phyloP scores from a whole-genome alignment of 2,329 filamentous ascomycete genomes.

The Talaromyces atroroseus region DNA sequence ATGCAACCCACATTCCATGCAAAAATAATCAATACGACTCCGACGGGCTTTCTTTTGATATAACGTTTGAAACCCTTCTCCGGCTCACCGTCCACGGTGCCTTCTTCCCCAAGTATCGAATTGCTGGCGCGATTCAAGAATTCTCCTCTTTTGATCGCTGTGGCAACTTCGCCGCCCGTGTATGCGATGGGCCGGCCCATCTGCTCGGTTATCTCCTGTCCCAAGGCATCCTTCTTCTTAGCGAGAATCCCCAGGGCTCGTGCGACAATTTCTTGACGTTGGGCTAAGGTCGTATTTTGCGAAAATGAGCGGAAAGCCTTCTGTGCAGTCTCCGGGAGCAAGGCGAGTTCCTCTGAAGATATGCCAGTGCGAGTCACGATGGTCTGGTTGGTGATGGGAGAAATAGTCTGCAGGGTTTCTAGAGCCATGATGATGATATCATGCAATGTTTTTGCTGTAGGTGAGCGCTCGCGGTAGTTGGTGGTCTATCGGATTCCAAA shows the following conservation, averaged over 20 bases:
- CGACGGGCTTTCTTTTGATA: slow-evolving; percentile 81
- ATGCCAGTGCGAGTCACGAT: slow-evolving; percentile 74
- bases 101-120: slow-evolving; percentile 64
- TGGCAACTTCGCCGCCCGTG: slow-evolving; percentile 74
- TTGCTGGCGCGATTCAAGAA: slow-evolving; percentile 80
- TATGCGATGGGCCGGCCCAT: slow-evolving; percentile 93
- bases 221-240: slow-evolving; percentile 71
- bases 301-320: slow-evolving; percentile 72
- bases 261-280: slow-evolving; percentile 74
- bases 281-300: slow-evolving; percentile 67
- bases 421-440: slow-evolving; percentile 40
- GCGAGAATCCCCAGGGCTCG: slow-evolving; percentile 68
- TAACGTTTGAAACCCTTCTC: slow-evolving; percentile 88
- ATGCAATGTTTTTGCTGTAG: neutral
- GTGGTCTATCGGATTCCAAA: neutral
- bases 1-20: slow-evolving; percentile 78
- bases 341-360: slow-evolving; percentile 62
- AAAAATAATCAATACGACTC: slow-evolving; percentile 83
- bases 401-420: slow-evolving; percentile 70
- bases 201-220: slow-evolving; percentile 80
- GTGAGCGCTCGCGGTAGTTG: neutral
- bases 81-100: slow-evolving; percentile 64
- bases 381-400: slow-evolving; percentile 79
- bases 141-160: slow-evolving; percentile 77
- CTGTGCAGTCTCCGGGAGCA: slow-evolving; percentile 65